These are phyloP conservation scores for Ophiostoma quercus DNA, from an alignment of 2,329 filamentous ascomycete species.

Conservation along the genomic window DNA sequence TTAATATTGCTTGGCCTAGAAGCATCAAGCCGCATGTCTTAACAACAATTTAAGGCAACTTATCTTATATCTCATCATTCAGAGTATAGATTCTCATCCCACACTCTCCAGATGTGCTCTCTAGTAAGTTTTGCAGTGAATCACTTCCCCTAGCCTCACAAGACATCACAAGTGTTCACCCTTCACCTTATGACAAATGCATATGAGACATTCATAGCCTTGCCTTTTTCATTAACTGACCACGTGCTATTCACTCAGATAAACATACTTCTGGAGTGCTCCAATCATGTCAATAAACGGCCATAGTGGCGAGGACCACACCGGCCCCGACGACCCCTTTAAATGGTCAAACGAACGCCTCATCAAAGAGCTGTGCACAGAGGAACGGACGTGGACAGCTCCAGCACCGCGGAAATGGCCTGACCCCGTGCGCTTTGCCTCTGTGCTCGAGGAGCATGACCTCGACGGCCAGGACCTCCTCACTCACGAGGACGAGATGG, in stretches of 20 bases:
- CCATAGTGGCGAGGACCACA: slow-evolving; percentile 23
- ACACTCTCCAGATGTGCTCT: not conserved
- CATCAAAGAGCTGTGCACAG: slow-evolving; percentile 58
- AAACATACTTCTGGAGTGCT: slow-evolving; percentile 2
- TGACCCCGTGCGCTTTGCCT: slow-evolving; percentile 49
- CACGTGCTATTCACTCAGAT: not conserved
- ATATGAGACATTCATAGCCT: not conserved
- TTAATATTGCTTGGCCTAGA: not conserved
- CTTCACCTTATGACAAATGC: not conserved
- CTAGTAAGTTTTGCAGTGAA: not conserved
- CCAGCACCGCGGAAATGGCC: slow-evolving; percentile 42
- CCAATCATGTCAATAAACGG: slow-evolving; percentile 20
- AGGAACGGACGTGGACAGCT: slow-evolving; percentile 44
- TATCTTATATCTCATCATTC: not conserved
- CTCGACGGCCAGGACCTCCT: slow-evolving; percentile 63
- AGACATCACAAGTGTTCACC: not conserved
- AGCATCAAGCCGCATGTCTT: not conserved
- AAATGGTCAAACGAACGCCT: slow-evolving; percentile 66
- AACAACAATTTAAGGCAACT: not conserved
- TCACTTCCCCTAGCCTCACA: not conserved
- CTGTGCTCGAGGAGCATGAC: slow-evolving; percentile 53
- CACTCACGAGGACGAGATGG: slow-evolving; percentile 47
- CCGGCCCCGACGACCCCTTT: slow-evolving; percentile 56
- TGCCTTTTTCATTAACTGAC: not conserved
- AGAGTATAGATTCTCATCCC: not conserved